phyloP scores from a whole-genome alignment of 306 rosid genomes.

The Lathyrus sativus region DNA sequence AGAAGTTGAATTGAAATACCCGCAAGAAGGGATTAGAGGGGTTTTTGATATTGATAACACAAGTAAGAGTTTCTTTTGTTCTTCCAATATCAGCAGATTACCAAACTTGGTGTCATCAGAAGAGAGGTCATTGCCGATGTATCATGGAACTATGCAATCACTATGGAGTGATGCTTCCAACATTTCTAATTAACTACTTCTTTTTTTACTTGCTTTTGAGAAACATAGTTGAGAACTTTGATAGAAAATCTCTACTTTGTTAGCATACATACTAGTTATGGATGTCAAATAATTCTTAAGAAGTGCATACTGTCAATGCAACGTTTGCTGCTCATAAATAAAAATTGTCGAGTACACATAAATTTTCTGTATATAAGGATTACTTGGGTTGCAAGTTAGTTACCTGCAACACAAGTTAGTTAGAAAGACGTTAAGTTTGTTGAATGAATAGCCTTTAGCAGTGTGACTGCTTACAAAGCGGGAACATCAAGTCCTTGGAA shows the following conservation, averaged over 20 bases:
- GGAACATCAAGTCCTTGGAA: too few species aligned
- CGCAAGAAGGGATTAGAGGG: slow-evolving; percentile 40
- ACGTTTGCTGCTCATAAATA: too few species aligned
- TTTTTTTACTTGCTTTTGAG: background rate
- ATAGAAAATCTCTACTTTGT: background rate
- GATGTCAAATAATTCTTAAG: background rate
- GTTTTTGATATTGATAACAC: slow-evolving; percentile 35
- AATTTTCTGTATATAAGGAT: too few species aligned
- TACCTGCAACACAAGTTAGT: too few species aligned
- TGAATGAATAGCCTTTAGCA: too few species aligned
- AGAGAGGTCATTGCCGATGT: slow-evolving; percentile 46
- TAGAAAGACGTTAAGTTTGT: too few species aligned
- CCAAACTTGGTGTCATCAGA: slow-evolving; percentile 51
- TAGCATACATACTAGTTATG: slow-evolving; percentile 14
- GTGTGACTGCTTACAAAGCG: too few species aligned
- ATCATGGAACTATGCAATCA: slow-evolving; percentile 39
- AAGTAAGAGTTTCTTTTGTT: slow-evolving; percentile 24
- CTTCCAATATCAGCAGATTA: slow-evolving; percentile 38
- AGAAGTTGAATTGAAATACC: slow-evolving; percentile 44
- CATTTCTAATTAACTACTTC: slow-evolving; percentile 37
- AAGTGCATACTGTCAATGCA: too few species aligned
- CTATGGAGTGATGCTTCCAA: slow-evolving; percentile 50
- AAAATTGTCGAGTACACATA: too few species aligned
- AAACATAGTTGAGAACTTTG: slow-evolving; percentile 7
- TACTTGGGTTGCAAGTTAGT: too few species aligned